Evolutionary conservation across 768 basidiomycete genomes (phyloP), one percentile per base, ranked within the genome.

Genomic region (Xanthoconium stramineum): DNA sequence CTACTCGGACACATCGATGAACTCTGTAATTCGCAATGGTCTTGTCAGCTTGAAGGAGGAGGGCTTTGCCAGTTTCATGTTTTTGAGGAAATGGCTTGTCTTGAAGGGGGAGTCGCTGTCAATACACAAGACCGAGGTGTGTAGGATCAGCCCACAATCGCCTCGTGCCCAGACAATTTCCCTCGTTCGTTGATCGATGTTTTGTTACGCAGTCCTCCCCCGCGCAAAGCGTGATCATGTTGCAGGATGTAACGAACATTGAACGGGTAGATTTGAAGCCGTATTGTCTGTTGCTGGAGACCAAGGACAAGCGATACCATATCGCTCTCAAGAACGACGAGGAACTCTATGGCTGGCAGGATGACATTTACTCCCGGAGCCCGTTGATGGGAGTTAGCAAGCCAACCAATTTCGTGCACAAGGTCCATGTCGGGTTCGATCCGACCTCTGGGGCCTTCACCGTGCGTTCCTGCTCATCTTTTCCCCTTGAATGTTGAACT

Each of bases 321-420:
- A 74, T 95, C 47, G 84, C 91, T 3, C 76, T 97, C 59, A 97
- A 95, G 76, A 91, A 80, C 61, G 95, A 99, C 68, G 93, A 95
- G 62, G 96, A 99, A 66, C 80, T 99, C n/a, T 99, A 99, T 65
- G 86, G 87, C 17, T 98, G 95, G 95, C 91, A 95, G 71, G 96
- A 99, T 67, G 95, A 97, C 69, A 88, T 99, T 57, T 98, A 98
- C 74, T 84, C 83, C 6, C 83, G 94, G 46, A 92, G 90, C 65
- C 94, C 95, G 3, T 78, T 94, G 47, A 91, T 95, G 86, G 93
- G 96, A 29, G 91, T 95, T 43, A 88, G 88, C 70, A 89, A 89
- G 62, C 96, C 96, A 0, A 98, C 95, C 9, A 96, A 99, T 72
- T 98, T 99, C 68, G 93, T 98, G 0, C 96, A 99, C 76, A 94